Evolutionary conservation across 1,139 yeast genomes (phyloP).

Genomic region (Sugiyamaella grinbergsii): DNA sequence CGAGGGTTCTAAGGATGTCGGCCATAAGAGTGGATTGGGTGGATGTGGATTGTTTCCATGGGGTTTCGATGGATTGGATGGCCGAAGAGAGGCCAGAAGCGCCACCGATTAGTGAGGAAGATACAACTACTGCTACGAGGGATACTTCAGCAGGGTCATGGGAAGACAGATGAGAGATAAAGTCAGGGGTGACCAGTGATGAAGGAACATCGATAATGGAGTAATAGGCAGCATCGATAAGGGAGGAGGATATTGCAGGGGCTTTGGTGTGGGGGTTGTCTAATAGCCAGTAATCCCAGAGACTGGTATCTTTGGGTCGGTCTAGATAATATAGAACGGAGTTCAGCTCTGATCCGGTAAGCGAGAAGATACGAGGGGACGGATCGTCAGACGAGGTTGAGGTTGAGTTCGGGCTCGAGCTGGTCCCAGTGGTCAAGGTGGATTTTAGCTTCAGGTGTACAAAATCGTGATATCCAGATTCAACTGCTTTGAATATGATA

Average conservation of each 20-base stretch:
- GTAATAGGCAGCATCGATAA: too few relatives aligned
- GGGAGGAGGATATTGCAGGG: too few relatives aligned
- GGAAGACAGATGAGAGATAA: not conserved
- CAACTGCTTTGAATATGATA: constrained; percentile 1
- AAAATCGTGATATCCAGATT: constrained; percentile 6
- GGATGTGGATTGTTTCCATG: constrained; percentile 9
- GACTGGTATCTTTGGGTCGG: not conserved
- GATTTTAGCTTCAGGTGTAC: constrained; percentile 10
- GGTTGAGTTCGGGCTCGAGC: not conserved
- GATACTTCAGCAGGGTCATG: constrained; percentile 3
- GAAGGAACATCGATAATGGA: constrained; percentile 8
- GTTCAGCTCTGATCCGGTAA: constrained; percentile 13
- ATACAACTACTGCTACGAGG: not conserved
- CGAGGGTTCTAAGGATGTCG: constrained; percentile 8
- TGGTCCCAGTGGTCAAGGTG: not conserved
- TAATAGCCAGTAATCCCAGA: constrained; percentile 15
- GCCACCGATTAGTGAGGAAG: constrained; percentile 3
- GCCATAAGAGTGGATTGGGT: constrained; percentile 5
- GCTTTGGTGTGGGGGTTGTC: not conserved
- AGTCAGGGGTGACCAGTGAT: not conserved
- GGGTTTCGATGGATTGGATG: constrained; percentile 12
- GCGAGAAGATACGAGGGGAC: not conserved
- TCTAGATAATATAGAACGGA: constrained; percentile 1
- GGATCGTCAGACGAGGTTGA: not conserved
- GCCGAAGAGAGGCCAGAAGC: constrained; percentile 12